These are phyloP conservation scores for Anisodus acutangulus DNA, from an alignment of 257 asterid species.

Conservation along the genomic window DNA sequence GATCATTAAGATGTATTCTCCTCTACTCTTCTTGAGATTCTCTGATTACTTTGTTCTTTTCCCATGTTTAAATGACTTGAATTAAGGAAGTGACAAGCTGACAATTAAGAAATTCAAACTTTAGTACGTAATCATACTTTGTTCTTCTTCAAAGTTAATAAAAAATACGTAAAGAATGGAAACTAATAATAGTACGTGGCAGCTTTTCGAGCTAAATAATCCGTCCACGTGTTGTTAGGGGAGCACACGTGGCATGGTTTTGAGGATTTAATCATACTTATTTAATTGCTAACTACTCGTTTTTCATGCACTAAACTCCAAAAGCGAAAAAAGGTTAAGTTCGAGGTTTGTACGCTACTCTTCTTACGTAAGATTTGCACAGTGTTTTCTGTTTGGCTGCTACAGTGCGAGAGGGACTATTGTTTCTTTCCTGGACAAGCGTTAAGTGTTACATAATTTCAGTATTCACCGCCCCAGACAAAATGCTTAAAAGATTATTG, in stretches of 20 bases:
- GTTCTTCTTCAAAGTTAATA: neutral
- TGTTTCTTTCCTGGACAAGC: neutral
- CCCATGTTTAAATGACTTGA: neutral
- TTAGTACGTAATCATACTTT: slow-evolving; percentile 16
- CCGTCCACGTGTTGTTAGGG: slow-evolving; percentile 47
- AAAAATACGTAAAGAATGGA: neutral
- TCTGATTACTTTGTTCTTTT: slow-evolving; percentile 24
- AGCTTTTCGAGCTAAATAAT: neutral
- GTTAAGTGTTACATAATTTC: neutral
- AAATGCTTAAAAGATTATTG: no score
- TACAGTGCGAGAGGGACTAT: neutral
- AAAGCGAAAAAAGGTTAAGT: slow-evolving; percentile 43
- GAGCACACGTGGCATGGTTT: slow-evolving; percentile 50
- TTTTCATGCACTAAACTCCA: slow-evolving; percentile 57
- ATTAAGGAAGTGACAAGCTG: slow-evolving; percentile 27
- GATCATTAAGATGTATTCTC: no score
- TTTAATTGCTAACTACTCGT: slow-evolving; percentile 36
- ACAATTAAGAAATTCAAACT: slow-evolving; percentile 22
- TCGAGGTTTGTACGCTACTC: neutral
- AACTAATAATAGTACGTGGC: slow-evolving; percentile 16
- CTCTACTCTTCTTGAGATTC: neutral
- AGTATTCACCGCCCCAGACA: neutral
- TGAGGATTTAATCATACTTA: slow-evolving; percentile 31
- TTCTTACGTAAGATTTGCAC: slow-evolving; percentile 11
- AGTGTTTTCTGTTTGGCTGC: neutral